Evolutionary conservation across 208 protist species (phyloP).

Genomic region (Spongospora subterranea): DNA sequence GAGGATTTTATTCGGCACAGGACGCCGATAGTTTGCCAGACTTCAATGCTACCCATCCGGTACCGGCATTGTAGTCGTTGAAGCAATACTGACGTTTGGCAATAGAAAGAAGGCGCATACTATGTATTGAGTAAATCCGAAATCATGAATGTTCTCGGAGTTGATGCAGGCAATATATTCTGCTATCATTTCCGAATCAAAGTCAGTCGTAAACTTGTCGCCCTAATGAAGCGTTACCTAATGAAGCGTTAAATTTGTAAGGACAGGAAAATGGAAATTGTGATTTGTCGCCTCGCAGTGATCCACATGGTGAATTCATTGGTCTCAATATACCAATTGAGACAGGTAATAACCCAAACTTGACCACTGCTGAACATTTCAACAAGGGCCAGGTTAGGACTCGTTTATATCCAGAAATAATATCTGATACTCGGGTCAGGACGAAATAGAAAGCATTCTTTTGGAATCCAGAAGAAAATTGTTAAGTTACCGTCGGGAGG

Average conservation of each 20-base stretch:
- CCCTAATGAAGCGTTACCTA: not conserved
- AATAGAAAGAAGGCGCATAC: slow-evolving; percentile 63
- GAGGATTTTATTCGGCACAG: slow-evolving; percentile 62
- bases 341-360: not conserved
- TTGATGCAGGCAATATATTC: not conserved
- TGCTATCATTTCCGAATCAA: slow-evolving; percentile 33
- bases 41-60: not conserved
- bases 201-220: too few relatives aligned
- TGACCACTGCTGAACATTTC: not conserved
- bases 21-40: slow-evolving; percentile 61
- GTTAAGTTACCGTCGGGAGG: not conserved
- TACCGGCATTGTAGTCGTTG: not conserved
- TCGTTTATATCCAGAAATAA: not conserved
- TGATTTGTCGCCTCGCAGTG: not conserved
- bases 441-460: not conserved
- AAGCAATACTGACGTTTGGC: not conserved
- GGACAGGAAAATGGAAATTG: slow-evolving; percentile 16
- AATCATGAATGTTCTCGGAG: slow-evolving; percentile 43
- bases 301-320: slow-evolving; percentile 54
- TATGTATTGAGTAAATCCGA: slow-evolving; percentile 59
- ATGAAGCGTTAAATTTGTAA: not conserved
- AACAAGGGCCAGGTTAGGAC: not conserved
- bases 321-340: not conserved
- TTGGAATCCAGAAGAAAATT: not conserved
- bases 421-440: not conserved